Percentiles rank a stretch among this genome's conserved stretches.
Conservation (phyloP, 2,329 filamentous ascomycete genomes). For the Beauveria brongniartii region DNA sequence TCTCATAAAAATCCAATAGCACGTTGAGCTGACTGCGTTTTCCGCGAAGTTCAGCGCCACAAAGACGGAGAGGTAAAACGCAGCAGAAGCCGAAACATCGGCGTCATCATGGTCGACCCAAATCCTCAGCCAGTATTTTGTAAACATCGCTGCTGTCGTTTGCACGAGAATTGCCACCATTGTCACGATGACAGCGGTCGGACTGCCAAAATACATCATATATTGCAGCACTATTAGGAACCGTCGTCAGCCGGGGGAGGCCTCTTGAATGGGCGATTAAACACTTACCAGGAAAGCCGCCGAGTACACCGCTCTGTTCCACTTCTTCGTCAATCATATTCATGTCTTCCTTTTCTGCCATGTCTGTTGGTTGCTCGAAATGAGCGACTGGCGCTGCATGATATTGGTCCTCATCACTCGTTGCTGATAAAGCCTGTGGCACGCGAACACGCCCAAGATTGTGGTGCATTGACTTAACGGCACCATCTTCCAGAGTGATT, state of each 20-base stretch:
- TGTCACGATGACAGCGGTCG: conserved; percentile 31
- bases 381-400: background rate
- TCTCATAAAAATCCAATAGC: conserved; percentile 38
- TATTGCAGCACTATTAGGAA: conserved; percentile 34
- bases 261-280: conserved; percentile 13
- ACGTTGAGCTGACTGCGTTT: conserved; percentile 32
- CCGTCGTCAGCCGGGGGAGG: background rate
- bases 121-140: conserved; percentile 40
- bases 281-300: conserved; percentile 15
- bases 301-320: conserved; percentile 23
- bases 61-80: conserved; percentile 47
- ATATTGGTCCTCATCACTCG: background rate
- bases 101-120: conserved; percentile 44
- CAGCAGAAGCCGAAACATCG: conserved; percentile 29
- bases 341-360: background rate
- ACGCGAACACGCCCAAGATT: conserved; percentile 38
- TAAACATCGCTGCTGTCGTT: conserved; percentile 33
- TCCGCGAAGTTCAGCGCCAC: conserved; percentile 37
- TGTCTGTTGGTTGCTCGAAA: background rate
- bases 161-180: conserved; percentile 30
- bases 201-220: conserved; percentile 41
- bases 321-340: conserved; percentile 3
- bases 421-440: conserved; percentile 28
- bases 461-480: conserved; percentile 30
- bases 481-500: conserved; percentile 37